Evolutionary conservation across 1,139 yeast species (phyloP).

Genomic region (Yamadazyma epiphylla): DNA sequence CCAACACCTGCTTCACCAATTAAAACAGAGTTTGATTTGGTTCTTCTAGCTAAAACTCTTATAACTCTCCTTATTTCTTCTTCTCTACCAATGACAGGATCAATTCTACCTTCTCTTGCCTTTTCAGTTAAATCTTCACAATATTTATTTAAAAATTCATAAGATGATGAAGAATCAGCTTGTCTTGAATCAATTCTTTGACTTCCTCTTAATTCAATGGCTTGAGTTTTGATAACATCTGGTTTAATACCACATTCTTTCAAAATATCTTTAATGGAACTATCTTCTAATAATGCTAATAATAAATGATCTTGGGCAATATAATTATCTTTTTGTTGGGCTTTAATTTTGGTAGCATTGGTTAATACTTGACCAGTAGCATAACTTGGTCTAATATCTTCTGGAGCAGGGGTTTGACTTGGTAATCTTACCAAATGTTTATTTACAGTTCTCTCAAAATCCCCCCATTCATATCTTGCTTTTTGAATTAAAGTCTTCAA

Average conservation of each 20-base stretch:
- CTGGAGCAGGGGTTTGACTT: conserved; percentile 83
- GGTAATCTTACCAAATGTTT: conserved; percentile 80
- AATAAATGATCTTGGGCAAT: conserved; percentile 93
- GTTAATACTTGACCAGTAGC: conserved; percentile 67
- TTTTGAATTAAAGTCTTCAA: conserved; percentile 82
- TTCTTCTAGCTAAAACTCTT: conserved; percentile 89
- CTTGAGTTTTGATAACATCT: conserved; percentile 74
- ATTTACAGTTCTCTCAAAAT: conserved; percentile 76
- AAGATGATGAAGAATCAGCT: conserved; percentile 84
- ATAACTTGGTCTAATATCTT: conserved; percentile 65
- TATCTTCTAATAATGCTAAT: conserved; percentile 79
- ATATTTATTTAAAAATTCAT: conserved; percentile 83
- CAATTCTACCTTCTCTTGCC: conserved; percentile 92
- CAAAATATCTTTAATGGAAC: conserved; percentile 64
- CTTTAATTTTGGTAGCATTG: conserved; percentile 69
- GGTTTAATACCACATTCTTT: conserved; percentile 68
- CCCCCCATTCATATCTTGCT: conserved; percentile 84
- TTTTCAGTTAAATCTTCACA: conserved; percentile 90
- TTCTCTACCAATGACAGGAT: conserved; percentile 98
- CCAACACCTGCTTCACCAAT: conserved; percentile 99
- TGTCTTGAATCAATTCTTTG: conserved; percentile 90
- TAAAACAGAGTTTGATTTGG: conserved; percentile 92
- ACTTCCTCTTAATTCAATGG: conserved; percentile 83
- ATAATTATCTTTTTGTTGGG: conserved; percentile 85
- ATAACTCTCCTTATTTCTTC: conserved; percentile 96